Evolutionary conservation across 2,329 filamentous ascomycete genomes (phyloP).

Genomic region (Ceratocystis cacaofunesta): DNA sequence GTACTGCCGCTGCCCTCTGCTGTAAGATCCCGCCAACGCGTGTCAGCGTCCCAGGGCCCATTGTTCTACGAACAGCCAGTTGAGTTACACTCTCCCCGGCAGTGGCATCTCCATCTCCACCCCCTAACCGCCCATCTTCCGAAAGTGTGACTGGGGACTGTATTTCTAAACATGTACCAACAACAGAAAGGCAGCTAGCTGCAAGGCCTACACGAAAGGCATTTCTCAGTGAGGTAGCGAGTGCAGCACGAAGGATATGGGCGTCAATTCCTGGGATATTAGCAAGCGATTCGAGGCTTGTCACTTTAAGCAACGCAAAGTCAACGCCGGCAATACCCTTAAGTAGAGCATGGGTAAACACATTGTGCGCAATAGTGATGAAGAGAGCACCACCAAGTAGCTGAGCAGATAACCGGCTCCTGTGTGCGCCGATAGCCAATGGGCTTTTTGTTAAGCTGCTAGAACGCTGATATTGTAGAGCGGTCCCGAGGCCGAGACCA

Average conservation of each 20-base stretch:
- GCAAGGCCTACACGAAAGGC: slow-evolving; percentile 47
- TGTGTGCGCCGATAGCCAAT: slow-evolving; percentile 23
- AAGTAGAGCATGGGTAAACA: slow-evolving; percentile 30
- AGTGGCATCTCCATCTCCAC: background rate
- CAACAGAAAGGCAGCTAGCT: slow-evolving; percentile 36
- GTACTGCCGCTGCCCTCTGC: background rate
- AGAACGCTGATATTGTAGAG: slow-evolving; percentile 27
- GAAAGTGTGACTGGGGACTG: too few species aligned
- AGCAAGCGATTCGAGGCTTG: slow-evolving; percentile 18
- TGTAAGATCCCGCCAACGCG: background rate
- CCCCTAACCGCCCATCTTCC: background rate
- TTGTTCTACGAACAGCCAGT: background rate
- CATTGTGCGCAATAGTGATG: slow-evolving; percentile 31
- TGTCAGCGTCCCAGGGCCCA: background rate
- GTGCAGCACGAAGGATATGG: slow-evolving; percentile 37
- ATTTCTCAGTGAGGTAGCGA: slow-evolving; percentile 45
- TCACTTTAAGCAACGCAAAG: slow-evolving; percentile 15
- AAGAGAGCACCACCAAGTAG: slow-evolving; percentile 33
- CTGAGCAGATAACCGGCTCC: slow-evolving; percentile 32
- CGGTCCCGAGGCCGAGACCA: slow-evolving; percentile 31
- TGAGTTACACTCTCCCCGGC: background rate
- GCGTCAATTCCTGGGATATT: slow-evolving; percentile 30
- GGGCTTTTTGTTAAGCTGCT: too few species aligned
- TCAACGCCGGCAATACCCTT: slow-evolving; percentile 23
- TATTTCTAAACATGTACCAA: slow-evolving; percentile 30